phyloP scores from a whole-genome alignment of 495 filamentous ascomycete species.

The Gamarada debralockiae region DNA sequence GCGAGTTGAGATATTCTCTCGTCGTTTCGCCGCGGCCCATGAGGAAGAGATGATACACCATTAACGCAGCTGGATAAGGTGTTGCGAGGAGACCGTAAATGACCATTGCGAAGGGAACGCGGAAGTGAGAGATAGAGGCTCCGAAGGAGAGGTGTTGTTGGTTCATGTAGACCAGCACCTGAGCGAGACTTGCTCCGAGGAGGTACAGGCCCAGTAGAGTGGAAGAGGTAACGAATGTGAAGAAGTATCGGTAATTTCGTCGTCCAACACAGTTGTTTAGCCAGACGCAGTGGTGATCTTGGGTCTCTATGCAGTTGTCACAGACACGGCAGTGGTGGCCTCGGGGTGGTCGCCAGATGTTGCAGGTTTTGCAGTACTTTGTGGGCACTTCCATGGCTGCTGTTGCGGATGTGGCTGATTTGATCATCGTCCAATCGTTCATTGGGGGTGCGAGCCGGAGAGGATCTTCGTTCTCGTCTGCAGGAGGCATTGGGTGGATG shows the following conservation, averaged over 20 bases:
- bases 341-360: conserved; percentile 92
- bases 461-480: conserved; percentile 67
- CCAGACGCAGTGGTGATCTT: conserved; percentile 99
- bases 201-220: conserved; percentile 77
- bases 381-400: conserved; percentile 95
- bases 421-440: conserved; percentile 88
- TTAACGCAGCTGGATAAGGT: conserved; percentile 80
- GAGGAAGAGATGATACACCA: conserved; percentile 85
- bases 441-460: conserved; percentile 75
- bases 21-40: conserved; percentile 91
- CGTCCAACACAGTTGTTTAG: conserved; percentile 97
- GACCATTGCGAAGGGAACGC: conserved; percentile 85
- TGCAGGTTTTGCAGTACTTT: conserved; percentile 96
- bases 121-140: conserved; percentile 58
- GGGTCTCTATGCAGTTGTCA: conserved; percentile 95
- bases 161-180: conserved; percentile 68
- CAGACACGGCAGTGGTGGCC: conserved; percentile 96
- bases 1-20: conserved; percentile 89
- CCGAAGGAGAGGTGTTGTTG: conserved; percentile 60
- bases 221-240: conserved; percentile 74
- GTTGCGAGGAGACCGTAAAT: conserved; percentile 72
- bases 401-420: conserved; percentile 60
- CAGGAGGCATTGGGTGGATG: conserved; percentile 52
- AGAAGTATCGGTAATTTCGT: conserved; percentile 97
- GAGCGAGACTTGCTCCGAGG: conserved; percentile 69